Conservation (phyloP, 345 rosid species). For the Citropsis articulata region DNA sequence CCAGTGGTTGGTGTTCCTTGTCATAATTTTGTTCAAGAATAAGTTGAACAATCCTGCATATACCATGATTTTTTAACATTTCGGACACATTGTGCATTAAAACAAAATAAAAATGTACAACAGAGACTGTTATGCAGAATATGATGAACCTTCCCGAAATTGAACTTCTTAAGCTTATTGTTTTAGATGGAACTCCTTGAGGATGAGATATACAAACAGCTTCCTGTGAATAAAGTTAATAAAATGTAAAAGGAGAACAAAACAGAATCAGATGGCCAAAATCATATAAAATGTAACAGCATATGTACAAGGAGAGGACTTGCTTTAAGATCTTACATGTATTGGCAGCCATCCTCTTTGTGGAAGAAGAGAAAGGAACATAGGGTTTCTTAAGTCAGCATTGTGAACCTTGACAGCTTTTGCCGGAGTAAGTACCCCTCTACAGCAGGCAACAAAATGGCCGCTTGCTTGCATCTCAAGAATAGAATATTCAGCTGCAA, state of each 20-base stretch:
- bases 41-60: conserved; percentile 76
- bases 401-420: conserved; percentile 67
- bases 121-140: conserved; percentile 11
- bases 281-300: neutral
- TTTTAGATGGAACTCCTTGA: conserved; percentile 65
- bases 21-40: conserved; percentile 83
- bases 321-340: conserved; percentile 43
- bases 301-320: conserved; percentile 3
- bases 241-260: conserved; percentile 7
- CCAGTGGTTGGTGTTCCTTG: conserved; percentile 47
- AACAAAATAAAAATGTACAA: no score
- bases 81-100: conserved; percentile 20
- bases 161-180: conserved; percentile 76
- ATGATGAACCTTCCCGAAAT: conserved; percentile 75
- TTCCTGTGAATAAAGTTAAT: conserved; percentile 50
- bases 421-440: conserved; percentile 67
- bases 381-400: conserved; percentile 66
- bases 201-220: conserved; percentile 89
- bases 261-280: conserved; percentile 4
- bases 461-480: conserved; percentile 70
- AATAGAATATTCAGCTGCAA: conserved; percentile 76
- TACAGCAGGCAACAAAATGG: conserved; percentile 54
- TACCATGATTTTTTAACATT: conserved; percentile 14
- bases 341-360: conserved; percentile 86
- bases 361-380: conserved; percentile 77